These are phyloP conservation scores for Candida suzukii DNA, from an alignment of 805 yeast species.

Conservation along the genomic window DNA sequence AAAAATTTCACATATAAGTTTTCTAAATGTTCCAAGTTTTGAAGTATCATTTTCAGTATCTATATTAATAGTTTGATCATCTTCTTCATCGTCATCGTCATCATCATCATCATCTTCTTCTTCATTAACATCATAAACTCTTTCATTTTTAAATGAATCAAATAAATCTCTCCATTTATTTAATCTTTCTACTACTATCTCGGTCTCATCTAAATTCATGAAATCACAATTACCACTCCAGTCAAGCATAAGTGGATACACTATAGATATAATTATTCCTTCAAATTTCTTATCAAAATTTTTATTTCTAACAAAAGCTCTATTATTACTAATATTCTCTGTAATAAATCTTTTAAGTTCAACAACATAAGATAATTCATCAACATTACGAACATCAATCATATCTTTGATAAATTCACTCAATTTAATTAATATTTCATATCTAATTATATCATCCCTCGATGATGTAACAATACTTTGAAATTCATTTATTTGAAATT, in stretches of 20 bases:
- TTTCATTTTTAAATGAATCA: background rate
- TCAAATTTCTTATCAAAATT: constrained; percentile 6
- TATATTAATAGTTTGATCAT: background rate
- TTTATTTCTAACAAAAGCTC: background rate
- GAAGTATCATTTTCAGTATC: constrained; percentile 12
- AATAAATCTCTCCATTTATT: constrained; percentile 18
- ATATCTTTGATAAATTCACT: background rate
- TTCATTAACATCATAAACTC: background rate
- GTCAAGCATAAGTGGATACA: constrained; percentile 13
- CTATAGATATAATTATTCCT: constrained; percentile 11
- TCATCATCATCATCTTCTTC: constrained; percentile 1
- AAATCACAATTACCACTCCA: constrained; percentile 32
- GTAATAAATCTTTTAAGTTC: background rate
- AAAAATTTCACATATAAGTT: background rate
- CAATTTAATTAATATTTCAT: constrained; percentile 4
- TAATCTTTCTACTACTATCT: constrained; percentile 21
- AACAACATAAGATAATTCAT: background rate
- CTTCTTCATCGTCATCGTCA: background rate
- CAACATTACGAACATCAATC: background rate
- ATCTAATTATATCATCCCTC: background rate
- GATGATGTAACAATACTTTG: constrained; percentile 1
- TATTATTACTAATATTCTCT: background rate
- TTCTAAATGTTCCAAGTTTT: constrained; percentile 27
- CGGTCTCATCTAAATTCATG: constrained; percentile 21
- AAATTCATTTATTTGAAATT: constrained; percentile 9